Base-by-base conservation (phyloP, 2,329 filamentous ascomycete genomes). In the Colletotrichum paranaense region DNA sequence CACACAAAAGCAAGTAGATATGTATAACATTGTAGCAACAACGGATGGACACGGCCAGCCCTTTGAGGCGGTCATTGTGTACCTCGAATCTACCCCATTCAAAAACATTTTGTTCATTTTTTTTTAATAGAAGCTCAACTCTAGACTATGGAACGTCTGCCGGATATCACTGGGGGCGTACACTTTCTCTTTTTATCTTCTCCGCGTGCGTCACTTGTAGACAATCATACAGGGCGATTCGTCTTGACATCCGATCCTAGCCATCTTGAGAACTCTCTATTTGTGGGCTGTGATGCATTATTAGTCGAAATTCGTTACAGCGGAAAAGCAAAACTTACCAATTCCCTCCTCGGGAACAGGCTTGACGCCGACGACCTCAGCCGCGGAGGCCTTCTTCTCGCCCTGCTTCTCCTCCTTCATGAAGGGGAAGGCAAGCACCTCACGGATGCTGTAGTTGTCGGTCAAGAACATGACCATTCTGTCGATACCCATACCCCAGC, bases 401-500 rank as follows among this genome's bases (percentile, higher is more conserved):
- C 53, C 68, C 68, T 81, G 81, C 76, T 88, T 86, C 79, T 96
- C 93, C 63, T 96, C 94, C 91, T 97, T 98, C 94, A 99, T 98
- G 86, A 98, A 96, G 12, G 97, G 97, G 91, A 99, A 99, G 9
- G 96, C 92, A 75, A 98, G 86, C 3, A 98, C 96, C 85, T 99
- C 97, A 85, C 97, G 95, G 83, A 99, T 99, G 78, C 91, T 94
- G 67, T 76, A 97, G 86, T 98, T 94, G 85, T 98, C 92, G 62
- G 96, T 98, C 83, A 98, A 86, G 90, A 97, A 97, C 95, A 97
- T 97, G 82, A 95, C 93, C 83, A 97, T 86, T 74, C 96, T 92
- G 86, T 98, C 95, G 77, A 98, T 97, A 76, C 97, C 97, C 90
- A 98, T 94, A 77, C 95, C 97, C 93, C 94, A 99, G 62, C 97